Conservation (phyloP, 108 stramenopile species). For the Fragilaria crotonensis region DNA sequence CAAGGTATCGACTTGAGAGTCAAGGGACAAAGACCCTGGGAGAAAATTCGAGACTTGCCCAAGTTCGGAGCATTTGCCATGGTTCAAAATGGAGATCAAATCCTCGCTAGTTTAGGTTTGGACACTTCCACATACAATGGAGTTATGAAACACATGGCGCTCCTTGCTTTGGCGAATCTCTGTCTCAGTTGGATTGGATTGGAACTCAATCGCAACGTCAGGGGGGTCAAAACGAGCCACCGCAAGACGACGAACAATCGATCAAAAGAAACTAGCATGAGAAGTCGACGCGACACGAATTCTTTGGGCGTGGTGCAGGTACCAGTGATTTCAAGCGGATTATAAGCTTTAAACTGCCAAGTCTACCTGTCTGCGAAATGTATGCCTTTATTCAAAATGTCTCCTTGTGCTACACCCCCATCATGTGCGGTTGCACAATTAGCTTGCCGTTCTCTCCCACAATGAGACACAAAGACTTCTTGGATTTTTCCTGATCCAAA, state of each 20-base stretch:
- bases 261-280: too few relatives aligned
- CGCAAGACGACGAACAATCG: too few relatives aligned
- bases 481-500: constrained; percentile 23
- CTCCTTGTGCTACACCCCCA: too few relatives aligned
- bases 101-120: constrained; percentile 67
- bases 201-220: too few relatives aligned
- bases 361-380: too few relatives aligned
- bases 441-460: constrained; percentile 30
- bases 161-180: constrained; percentile 42
- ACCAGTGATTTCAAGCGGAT: too few relatives aligned
- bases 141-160: constrained; percentile 36
- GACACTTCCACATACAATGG: constrained; percentile 33
- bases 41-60: constrained; percentile 46
- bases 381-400: too few relatives aligned
- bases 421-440: too few relatives aligned
- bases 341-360: too few relatives aligned
- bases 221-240: too few relatives aligned
- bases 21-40: constrained; percentile 28
- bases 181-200: constrained; percentile 53
- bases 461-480: constrained; percentile 37
- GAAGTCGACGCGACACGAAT: too few relatives aligned
- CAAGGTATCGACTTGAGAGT: constrained; percentile 56
- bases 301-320: too few relatives aligned
- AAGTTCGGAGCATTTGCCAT: constrained; percentile 73
- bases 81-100: constrained; percentile 77